Conservation (phyloP, 805 yeast genomes). For the Candida suzukii region DNA sequence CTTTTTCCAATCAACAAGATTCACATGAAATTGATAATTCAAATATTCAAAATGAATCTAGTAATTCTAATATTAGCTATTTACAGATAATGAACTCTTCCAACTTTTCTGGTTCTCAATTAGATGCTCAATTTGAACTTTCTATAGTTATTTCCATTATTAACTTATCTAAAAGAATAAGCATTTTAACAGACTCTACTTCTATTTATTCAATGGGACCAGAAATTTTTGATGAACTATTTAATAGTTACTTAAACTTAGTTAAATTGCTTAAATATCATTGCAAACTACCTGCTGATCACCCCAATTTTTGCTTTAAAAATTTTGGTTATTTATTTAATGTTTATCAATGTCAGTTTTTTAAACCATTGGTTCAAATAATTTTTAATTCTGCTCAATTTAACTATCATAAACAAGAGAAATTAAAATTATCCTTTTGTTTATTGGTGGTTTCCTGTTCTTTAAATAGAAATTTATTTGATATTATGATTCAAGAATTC, state of each 20-base stretch:
- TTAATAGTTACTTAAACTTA: neutral
- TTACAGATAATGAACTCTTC: neutral
- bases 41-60: neutral
- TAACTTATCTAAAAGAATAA: slow-evolving; percentile 10
- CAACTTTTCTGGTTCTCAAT: neutral
- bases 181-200: slow-evolving; percentile 4
- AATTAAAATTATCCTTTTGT: slow-evolving; percentile 13
- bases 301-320: slow-evolving; percentile 18
- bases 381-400: slow-evolving; percentile 8
- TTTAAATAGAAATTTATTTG: slow-evolving; percentile 11
- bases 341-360: slow-evolving; percentile 3
- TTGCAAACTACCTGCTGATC: slow-evolving; percentile 17
- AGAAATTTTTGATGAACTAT: neutral
- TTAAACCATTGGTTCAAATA: slow-evolving; percentile 8
- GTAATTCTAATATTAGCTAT: neutral
- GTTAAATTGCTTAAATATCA: slow-evolving; percentile 17
- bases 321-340: slow-evolving; percentile 17
- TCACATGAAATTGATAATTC: neutral
- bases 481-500: slow-evolving; percentile 6
- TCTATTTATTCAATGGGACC: neutral
- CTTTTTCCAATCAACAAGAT: neutral
- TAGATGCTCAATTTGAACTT: slow-evolving; percentile 12
- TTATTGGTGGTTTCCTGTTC: slow-evolving; percentile 16
- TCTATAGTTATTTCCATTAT: slow-evolving; percentile 18
- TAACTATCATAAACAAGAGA: slow-evolving; percentile 11